Conservation (phyloP, 129 eudicot genomes). For the Escallonia herrerae region DNA sequence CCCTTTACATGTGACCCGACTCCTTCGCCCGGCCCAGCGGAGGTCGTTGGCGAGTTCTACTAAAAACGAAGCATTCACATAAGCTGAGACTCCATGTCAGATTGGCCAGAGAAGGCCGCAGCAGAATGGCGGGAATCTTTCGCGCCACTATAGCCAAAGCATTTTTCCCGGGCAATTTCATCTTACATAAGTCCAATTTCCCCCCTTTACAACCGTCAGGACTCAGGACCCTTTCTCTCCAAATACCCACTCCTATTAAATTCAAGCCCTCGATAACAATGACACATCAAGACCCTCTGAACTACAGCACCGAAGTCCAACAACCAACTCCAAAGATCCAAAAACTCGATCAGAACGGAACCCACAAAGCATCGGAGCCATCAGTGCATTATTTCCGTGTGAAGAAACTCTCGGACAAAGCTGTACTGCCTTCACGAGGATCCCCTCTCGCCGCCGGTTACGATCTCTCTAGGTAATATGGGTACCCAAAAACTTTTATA, state of each 20-base stretch:
- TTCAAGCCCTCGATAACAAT: constrained; percentile 1
- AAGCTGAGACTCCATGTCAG: background rate
- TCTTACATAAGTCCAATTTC: constrained; percentile 13
- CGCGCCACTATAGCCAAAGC: constrained; percentile 45
- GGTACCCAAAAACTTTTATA: too few relatives aligned
- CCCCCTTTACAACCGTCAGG: background rate
- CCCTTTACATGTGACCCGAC: too few relatives aligned
- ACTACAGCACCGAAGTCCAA: constrained; percentile 34
- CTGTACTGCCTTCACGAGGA: constrained; percentile 58
- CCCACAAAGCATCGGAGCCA: background rate
- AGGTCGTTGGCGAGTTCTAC: too few relatives aligned
- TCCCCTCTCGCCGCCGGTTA: constrained; percentile 77
- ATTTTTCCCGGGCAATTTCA: constrained; percentile 5
- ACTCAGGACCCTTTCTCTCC: background rate
- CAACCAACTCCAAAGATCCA: constrained; percentile 44
- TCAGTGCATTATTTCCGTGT: constrained; percentile 32
- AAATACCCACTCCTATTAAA: background rate
- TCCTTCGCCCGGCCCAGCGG: too few relatives aligned
- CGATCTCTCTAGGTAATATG: constrained; percentile 69
- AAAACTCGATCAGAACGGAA: constrained; percentile 35
- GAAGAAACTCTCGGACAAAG: constrained; percentile 67
- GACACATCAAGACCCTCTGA: constrained; percentile 22
- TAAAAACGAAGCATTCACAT: background rate
- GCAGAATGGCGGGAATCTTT: constrained; percentile 54
- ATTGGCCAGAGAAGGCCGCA: background rate